Base-by-base conservation (phyloP, 768 basidiomycete species). In the Russula earlei region DNA sequence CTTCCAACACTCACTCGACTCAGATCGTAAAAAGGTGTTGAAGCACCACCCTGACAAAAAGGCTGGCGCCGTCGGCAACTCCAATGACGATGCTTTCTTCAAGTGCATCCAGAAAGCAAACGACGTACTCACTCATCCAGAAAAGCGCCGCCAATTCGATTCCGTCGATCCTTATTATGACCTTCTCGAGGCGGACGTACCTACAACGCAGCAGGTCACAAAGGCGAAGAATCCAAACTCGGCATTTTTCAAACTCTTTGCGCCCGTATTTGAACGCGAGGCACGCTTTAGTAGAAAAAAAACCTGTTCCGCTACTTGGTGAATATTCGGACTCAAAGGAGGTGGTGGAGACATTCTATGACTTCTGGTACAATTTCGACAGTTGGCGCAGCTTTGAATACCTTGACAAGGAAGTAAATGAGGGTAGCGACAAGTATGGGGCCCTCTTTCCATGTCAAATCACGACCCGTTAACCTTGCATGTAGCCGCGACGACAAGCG, bases 361-460 rank as follows among this genome's bases (percentile, higher is more conserved):
- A 97, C 70, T 96, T 95, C 71, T 99, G 93, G 92, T 98, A 99
- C 78, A 95, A 94, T 78, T 95, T 99, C 72, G 95, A 97, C 71
- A 90, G 87, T 63, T 99, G 95, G 95, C 77, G 95, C 65, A 90
- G 85, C 69, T 99, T 97, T 68, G 95, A 99, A 72, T 97, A 92
- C 77, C 75, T 87, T 62, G 95, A 99, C 75, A 98, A 99, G 77
- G 95, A 99, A 70, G 87, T 91, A 55, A 95, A 97, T 69, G 95
- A 99, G 72, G 95, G 95, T 11, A 91, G 88, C 60, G 95, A 98
- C 69, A 90, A 79, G 91, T 92, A 50, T 61, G 84, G 75, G 1
- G 8, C 50, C 15, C 8, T 17, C 19, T 36, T 31, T 40, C n/a
- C n/a, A n/a, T n/a, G 0, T 49, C 46, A 20, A 48, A 7, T 29